phyloP scores from a whole-genome alignment of 768 basidiomycete species.

The Kwoniella mangroviensis region DNA sequence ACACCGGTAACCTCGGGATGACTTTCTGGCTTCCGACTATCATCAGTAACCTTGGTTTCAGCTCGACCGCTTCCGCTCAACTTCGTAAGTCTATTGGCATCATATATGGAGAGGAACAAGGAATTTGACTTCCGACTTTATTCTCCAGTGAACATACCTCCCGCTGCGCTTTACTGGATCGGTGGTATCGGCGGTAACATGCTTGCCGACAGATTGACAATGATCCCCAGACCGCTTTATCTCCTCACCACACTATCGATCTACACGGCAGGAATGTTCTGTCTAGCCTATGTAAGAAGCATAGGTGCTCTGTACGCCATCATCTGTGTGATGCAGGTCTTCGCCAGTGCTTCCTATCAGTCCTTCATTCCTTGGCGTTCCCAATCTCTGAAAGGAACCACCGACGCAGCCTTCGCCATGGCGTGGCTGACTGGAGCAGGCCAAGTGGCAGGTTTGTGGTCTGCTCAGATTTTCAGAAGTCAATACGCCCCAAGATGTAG shows the following conservation, averaged over 20 bases:
- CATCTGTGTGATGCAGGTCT: conserved; percentile 28
- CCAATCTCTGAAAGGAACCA: conserved; percentile 31
- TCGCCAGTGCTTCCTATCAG: conserved; percentile 10
- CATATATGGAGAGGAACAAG: conserved; percentile 21
- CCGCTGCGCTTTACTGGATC: conserved; percentile 28
- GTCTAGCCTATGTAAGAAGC: conserved; percentile 21
- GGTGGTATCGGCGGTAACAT: conserved; percentile 24
- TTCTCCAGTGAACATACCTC: conserved; percentile 34
- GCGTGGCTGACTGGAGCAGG: conserved; percentile 36
- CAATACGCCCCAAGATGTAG: conserved; percentile 41
- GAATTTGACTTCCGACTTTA: conserved; percentile 9
- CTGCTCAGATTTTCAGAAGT: conserved; percentile 42
- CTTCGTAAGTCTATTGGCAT: conserved; percentile 18
- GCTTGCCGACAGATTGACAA: conserved; percentile 17
- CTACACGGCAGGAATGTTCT: conserved; percentile 15
- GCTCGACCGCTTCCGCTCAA: conserved; percentile 15
- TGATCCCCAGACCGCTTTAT: conserved; percentile 28
- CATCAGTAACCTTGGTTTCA: conserved; percentile 38
- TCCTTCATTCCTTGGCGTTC: conserved; percentile 36
- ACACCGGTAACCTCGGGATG: conserved; percentile 27
- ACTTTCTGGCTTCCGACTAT: conserved; percentile 47
- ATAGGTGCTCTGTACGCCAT: conserved; percentile 33
- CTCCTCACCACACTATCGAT: conserved; percentile 13
- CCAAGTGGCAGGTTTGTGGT: conserved; percentile 18
- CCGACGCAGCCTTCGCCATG: conserved; percentile 38